These are phyloP conservation scores for Globisporangium mamillatum DNA, from an alignment of 352 stramenopile species.

Conservation along the genomic window DNA sequence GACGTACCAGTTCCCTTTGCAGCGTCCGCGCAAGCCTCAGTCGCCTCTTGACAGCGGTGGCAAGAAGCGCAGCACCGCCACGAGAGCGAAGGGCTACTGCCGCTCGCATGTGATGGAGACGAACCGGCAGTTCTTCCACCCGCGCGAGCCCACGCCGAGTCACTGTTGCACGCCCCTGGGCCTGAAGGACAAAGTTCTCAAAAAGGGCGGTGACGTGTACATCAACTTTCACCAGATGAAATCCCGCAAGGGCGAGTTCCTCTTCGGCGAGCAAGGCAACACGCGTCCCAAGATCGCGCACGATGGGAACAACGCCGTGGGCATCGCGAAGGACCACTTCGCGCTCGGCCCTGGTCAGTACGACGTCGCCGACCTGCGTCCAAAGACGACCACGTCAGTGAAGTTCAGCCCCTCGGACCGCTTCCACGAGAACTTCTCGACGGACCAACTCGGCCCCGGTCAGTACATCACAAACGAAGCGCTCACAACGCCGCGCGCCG, in stretches of 20 bases:
- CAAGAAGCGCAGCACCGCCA: not conserved
- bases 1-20: slow-evolving; percentile 46
- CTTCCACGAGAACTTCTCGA: slow-evolving; percentile 48
- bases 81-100: slow-evolving; percentile 30
- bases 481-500: slow-evolving; percentile 26
- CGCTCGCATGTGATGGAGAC: slow-evolving; percentile 40
- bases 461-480: slow-evolving; percentile 48
- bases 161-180: slow-evolving; percentile 13
- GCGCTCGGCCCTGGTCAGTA: slow-evolving; percentile 60
- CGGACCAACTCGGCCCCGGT: slow-evolving; percentile 36
- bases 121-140: slow-evolving; percentile 34
- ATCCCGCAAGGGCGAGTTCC: slow-evolving; percentile 31
- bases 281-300: slow-evolving; percentile 20
- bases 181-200: slow-evolving; percentile 29
- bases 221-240: slow-evolving; percentile 52
- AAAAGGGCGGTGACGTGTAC: slow-evolving; percentile 23
- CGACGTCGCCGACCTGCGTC: slow-evolving; percentile 29
- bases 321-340: slow-evolving; percentile 43
- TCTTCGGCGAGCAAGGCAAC: slow-evolving; percentile 22
- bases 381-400: slow-evolving; percentile 25
- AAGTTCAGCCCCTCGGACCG: slow-evolving; percentile 65
- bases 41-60: not conserved
- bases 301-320: slow-evolving; percentile 8
- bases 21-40: slow-evolving; percentile 6
- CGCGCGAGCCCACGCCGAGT: slow-evolving; percentile 12